Conservation (phyloP, 176 grass and related monocot genomes). For the Typha latifolia region DNA sequence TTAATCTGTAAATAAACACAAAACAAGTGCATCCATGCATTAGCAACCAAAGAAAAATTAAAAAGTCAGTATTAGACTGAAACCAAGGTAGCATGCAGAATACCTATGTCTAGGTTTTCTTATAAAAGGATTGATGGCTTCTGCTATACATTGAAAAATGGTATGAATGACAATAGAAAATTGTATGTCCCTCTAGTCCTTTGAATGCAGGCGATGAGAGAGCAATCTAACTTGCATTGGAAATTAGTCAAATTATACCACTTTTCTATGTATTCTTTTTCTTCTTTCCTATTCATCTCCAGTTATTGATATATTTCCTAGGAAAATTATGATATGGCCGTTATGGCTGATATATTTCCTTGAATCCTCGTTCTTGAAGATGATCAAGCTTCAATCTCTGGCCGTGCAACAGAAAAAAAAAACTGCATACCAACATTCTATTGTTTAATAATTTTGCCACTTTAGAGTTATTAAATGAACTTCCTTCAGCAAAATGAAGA, state of each 20-base stretch:
- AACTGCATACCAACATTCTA: too few relatives aligned
- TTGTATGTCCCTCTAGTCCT: background rate
- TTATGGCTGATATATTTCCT: background rate
- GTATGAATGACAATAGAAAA: background rate
- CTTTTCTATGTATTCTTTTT: background rate
- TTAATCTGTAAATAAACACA: slow-evolving; percentile 36
- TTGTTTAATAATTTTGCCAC: background rate
- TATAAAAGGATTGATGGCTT: background rate
- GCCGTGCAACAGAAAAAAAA: too few relatives aligned
- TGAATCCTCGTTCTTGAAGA: background rate
- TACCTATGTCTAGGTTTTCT: background rate
- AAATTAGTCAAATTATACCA: background rate
- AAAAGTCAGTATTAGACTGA: background rate
- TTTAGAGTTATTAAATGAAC: background rate
- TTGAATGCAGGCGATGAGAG: background rate
- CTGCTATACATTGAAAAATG: background rate
- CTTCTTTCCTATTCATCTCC: background rate
- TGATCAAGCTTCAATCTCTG: background rate
- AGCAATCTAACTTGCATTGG: background rate
- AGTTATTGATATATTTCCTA: background rate
- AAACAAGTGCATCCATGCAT: slow-evolving; percentile 1
- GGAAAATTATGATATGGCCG: background rate
- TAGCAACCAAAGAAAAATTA: slow-evolving; percentile 1
- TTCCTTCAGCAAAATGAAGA: background rate
- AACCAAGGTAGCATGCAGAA: background rate